Conservation (phyloP, 2,329 filamentous ascomycete species). For the Epichloe uncinata region DNA sequence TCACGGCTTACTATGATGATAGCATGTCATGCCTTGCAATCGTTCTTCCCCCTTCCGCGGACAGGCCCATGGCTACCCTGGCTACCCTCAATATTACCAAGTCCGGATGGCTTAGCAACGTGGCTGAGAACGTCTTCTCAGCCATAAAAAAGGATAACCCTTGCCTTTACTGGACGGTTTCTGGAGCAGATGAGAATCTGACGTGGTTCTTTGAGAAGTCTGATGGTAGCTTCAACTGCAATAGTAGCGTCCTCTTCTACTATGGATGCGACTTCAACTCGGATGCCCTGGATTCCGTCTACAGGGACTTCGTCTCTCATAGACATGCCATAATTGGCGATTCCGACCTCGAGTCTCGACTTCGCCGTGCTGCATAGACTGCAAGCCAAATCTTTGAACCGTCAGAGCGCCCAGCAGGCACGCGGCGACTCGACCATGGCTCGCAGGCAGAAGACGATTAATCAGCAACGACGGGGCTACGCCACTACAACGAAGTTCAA, state of each 20-base stretch:
- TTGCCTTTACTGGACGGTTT: conserved; percentile 91
- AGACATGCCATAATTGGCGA: conserved; percentile 81
- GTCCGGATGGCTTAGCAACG: conserved; percentile 84
- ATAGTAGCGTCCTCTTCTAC: conserved; percentile 91
- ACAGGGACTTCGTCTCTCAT: conserved; percentile 72
- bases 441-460: too few species aligned
- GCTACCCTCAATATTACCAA: conserved; percentile 90
- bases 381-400: conserved; percentile 38
- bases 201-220: conserved; percentile 98
- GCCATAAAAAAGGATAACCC: conserved; percentile 89
- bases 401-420: conserved; percentile 13
- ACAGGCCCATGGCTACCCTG: conserved; percentile 62
- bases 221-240: conserved; percentile 75
- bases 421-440: conserved; percentile 9
- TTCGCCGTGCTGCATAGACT: conserved; percentile 63
- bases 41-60: conserved; percentile 59
- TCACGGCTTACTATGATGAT: conserved; percentile 92
- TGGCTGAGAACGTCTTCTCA: conserved; percentile 89
- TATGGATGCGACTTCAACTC: conserved; percentile 67
- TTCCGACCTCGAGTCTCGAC: conserved; percentile 74
- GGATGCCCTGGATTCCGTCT: conserved; percentile 60
- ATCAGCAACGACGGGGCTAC: too few species aligned
- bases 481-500: too few species aligned
- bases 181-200: conserved; percentile 88
- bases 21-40: conserved; percentile 86